phyloP scores from a whole-genome alignment of 306 rosid species.

The Lathyrus tuberosus region DNA sequence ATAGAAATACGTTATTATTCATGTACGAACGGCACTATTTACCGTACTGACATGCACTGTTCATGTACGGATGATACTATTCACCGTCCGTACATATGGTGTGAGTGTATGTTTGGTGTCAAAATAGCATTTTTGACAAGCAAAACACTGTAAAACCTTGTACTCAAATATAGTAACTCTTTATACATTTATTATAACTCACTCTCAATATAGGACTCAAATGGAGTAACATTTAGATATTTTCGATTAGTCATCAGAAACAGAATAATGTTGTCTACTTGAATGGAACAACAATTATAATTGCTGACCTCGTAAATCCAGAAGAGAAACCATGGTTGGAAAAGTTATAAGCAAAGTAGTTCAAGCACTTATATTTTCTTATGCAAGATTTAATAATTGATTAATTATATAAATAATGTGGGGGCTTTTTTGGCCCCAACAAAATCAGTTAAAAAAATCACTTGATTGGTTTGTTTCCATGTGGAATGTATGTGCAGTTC shows the following conservation, averaged over 20 bases:
- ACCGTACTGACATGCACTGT: too few species aligned
- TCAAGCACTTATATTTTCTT: slow-evolving; percentile 32
- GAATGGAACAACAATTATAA: slow-evolving; percentile 47
- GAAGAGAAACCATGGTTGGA: slow-evolving; percentile 50
- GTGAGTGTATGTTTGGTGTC: too few species aligned
- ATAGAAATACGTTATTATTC: too few species aligned
- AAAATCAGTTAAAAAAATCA: slow-evolving; percentile 43
- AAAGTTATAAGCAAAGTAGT: slow-evolving; percentile 65
- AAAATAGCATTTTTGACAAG: too few species aligned
- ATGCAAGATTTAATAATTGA: slow-evolving; percentile 47
- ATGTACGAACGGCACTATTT: too few species aligned
- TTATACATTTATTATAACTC: not conserved
- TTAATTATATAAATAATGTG: slow-evolving; percentile 42
- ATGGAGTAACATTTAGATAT: slow-evolving; percentile 22
- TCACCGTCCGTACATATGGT: too few species aligned
- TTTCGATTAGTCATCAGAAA: slow-evolving; percentile 33
- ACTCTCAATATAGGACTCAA: slow-evolving; percentile 11
- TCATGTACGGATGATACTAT: too few species aligned
- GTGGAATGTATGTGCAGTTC: slow-evolving; percentile 50
- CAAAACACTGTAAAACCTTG: slow-evolving; percentile 34
- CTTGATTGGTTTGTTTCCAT: slow-evolving; percentile 48
- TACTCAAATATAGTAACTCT: slow-evolving; percentile 22
- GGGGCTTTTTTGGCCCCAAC: slow-evolving; percentile 34
- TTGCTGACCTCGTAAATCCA: slow-evolving; percentile 36
- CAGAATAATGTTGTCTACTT: slow-evolving; percentile 48